phyloP scores from a whole-genome alignment of 1,139 yeast genomes.

The Saccharomyces hybrid region DNA sequence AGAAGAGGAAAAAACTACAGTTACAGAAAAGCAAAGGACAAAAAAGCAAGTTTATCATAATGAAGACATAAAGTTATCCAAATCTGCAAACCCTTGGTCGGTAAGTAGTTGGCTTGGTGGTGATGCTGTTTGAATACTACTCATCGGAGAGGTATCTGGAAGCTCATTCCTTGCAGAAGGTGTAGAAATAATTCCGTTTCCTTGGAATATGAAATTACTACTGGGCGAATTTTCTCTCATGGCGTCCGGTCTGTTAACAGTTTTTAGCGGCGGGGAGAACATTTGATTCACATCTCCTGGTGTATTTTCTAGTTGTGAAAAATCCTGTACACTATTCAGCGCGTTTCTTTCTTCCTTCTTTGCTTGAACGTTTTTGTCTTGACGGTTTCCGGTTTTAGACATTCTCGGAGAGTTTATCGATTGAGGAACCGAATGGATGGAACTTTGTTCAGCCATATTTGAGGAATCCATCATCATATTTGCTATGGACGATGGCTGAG shows the following conservation, averaged over 20 bases:
- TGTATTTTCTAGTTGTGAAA: background rate
- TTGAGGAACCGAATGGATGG: background rate
- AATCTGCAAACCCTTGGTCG: conserved; percentile 24
- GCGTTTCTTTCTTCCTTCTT: conserved; percentile 4
- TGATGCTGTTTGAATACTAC: conserved; percentile 15
- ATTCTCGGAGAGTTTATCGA: conserved; percentile 3
- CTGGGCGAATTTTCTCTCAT: background rate
- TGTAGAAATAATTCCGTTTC: background rate
- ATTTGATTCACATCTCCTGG: background rate
- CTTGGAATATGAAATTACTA: background rate
- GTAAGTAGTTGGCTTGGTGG: conserved; percentile 21
- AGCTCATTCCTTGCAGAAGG: background rate
- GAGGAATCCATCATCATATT: conserved; percentile 7
- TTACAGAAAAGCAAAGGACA: background rate
- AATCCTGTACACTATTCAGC: conserved; percentile 6
- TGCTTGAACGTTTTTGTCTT: conserved; percentile 2
- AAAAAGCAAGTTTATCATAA: conserved; percentile 6
- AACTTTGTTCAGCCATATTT: conserved; percentile 3
- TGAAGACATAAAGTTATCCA: conserved; percentile 27
- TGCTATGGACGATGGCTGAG: conserved; percentile 12
- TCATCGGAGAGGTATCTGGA: conserved; percentile 11
- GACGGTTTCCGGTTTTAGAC: conserved; percentile 4
- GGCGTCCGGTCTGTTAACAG: background rate
- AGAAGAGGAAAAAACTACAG: background rate
- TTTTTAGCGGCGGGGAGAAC: background rate